Evolutionary conservation across 352 stramenopile species (phyloP), one percentile per base, ranked within the genome.

Genomic region (Phytophthora lateralis): DNA sequence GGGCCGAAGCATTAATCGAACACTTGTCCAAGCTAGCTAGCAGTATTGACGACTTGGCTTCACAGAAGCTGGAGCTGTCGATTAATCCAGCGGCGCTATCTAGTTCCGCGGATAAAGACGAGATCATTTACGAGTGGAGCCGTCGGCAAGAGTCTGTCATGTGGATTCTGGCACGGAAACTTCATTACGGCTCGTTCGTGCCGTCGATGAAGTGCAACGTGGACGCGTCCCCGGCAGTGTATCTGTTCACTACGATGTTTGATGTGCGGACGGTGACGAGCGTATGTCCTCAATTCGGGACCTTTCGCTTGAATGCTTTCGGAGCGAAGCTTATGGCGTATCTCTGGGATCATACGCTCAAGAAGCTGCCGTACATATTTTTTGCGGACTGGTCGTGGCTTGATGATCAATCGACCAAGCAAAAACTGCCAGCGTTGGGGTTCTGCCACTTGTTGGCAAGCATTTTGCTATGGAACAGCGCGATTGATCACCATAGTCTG

Each of bases 361-460:
- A 74, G 46, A 80, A 75, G 56, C 35, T 90, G 9, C 76, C 76
- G 54, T 81, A 85, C 27, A 46, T 80, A 27, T 75, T 88, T 54
- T 85, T 87, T 18, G 63, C 73, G 6, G 81, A 90, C n/a, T 90
- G 78, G 57, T 67, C 69, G n/a, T 90, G 81, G 81, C 76, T 90
- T 14, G 78, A 90, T 27, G 67, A 84, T 24, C 76, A 88, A 47
- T 73, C 58, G 5, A 59, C 48, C 2, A 73, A 66, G 11, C 61
- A 66, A 3, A 73, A 67, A 15, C 46, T 88, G 3, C 77, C 81
- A 6, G 48, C 68, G 0, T 63, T 89, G 20, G 81, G 68, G 0
- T 69, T 88, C 47, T 82, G 75, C 17, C 79, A 91, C 45, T 61
- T 89, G 38, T 30, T 91, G 24, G 55, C 60, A 6, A 77, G 55